A percentile compares a stretch with the other conserved stretches of the same genome.
phyloP scores from a whole-genome alignment of 2,329 filamentous ascomycete species.

The Colletotrichum sidae region DNA sequence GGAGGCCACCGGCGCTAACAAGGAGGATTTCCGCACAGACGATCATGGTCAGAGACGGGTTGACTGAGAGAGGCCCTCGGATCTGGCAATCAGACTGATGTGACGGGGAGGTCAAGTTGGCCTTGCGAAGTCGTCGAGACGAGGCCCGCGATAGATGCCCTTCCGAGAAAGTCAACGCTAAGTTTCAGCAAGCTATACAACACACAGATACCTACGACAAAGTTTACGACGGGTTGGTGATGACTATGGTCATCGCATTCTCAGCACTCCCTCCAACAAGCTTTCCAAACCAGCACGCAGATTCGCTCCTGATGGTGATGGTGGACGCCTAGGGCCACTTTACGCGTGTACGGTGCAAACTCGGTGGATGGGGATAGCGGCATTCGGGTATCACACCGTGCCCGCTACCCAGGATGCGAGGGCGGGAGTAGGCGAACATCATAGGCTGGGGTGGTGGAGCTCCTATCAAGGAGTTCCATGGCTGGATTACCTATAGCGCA shows the following conservation, averaged over 20 bases:
- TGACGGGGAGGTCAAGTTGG: constrained; percentile 15
- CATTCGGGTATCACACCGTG: constrained; percentile 13
- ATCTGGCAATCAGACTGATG: constrained; percentile 24
- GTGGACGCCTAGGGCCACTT: constrained; percentile 39
- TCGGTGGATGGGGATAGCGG: constrained; percentile 9
- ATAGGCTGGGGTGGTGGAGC: constrained; percentile 16
- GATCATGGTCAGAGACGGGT: constrained; percentile 17
- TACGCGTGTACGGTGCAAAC: constrained; percentile 37
- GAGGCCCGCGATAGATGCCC: constrained; percentile 23
- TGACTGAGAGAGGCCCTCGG: constrained; percentile 14
- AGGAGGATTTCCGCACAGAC: constrained; percentile 31
- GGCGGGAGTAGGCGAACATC: constrained; percentile 32
- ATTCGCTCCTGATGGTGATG: constrained; percentile 18
- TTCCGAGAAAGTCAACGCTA: constrained; percentile 27
- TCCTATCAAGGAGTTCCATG: constrained; percentile 32
- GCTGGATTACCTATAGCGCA: constrained; percentile 29
- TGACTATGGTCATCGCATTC: constrained; percentile 23
- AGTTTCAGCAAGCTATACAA: constrained; percentile 27
- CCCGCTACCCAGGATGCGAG: constrained; percentile 20
- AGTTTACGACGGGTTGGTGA: constrained; percentile 30
- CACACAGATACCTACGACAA: constrained; percentile 25
- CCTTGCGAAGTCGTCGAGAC: constrained; percentile 1
- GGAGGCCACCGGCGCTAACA: constrained; percentile 30
- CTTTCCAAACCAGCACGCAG: constrained; percentile 20
- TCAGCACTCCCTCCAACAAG: constrained; percentile 28